A percentile compares a stretch with the other conserved stretches of the same genome.
phyloP scores from a whole-genome alignment of 352 stramenopile species.

The Phytophthora pistaciae region DNA sequence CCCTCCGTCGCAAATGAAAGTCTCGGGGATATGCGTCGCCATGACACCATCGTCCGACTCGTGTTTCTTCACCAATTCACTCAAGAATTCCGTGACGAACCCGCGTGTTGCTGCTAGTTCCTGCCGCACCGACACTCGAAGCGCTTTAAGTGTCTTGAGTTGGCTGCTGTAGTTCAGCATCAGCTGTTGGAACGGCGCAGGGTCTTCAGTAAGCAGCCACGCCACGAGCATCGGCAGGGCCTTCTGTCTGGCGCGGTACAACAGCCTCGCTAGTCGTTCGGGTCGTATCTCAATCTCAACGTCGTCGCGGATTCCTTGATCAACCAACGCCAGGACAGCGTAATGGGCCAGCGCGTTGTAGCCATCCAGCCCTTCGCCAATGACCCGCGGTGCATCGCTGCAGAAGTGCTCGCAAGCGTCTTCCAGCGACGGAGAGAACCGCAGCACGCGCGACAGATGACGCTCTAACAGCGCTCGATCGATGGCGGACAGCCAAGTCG shows the following conservation, averaged over 20 bases:
- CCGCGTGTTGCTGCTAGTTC: constrained; percentile 11
- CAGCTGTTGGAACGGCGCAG: neutral
- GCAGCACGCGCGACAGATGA: constrained; percentile 14
- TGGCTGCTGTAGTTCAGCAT: neutral
- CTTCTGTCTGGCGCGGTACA: constrained; percentile 13
- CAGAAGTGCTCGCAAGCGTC: constrained; percentile 10
- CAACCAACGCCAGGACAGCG: constrained; percentile 18
- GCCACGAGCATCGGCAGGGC: constrained; percentile 14
- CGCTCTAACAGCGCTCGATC: constrained; percentile 20
- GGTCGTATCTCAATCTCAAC: neutral
- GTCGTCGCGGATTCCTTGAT: neutral
- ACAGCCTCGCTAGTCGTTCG: neutral
- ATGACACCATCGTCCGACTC: neutral
- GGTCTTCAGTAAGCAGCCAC: constrained; percentile 9
- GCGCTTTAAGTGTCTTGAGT: constrained; percentile 1
- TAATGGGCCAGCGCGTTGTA: constrained; percentile 5
- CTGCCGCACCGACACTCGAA: constrained; percentile 6
- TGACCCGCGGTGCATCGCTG: neutral
- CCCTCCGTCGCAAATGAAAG: constrained; percentile 17
- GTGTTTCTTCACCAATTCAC: constrained; percentile 2
- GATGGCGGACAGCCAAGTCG: constrained; percentile 5
- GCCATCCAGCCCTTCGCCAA: neutral
- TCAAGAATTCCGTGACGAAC: constrained; percentile 14
- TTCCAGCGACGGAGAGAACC: constrained; percentile 22
- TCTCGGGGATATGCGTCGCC: constrained; percentile 25